Conservation (phyloP, 2,329 filamentous ascomycete species). For the Penicillium sp. region DNA sequence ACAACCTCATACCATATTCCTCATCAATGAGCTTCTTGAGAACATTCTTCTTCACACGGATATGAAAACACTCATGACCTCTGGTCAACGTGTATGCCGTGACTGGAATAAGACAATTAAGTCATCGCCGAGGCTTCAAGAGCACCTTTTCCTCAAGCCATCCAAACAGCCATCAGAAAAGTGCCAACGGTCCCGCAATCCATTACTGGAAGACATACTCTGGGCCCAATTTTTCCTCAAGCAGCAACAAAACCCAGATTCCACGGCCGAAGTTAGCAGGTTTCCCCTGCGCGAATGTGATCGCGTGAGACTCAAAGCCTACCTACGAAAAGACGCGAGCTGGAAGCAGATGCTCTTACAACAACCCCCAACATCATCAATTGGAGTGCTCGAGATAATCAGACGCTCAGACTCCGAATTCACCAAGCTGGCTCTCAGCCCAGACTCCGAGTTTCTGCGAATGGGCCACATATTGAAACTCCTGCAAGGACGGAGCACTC, state of each 20-base stretch:
- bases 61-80: conserved; percentile 6
- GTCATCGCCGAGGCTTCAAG: conserved; percentile 2
- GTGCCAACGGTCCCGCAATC: conserved; percentile 4
- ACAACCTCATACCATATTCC: conserved; percentile 3
- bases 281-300: conserved; percentile 1
- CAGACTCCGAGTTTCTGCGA: not conserved
- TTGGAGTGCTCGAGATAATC: conserved; percentile 9
- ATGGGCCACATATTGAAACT: conserved; percentile 5
- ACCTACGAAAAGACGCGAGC: conserved; percentile 7
- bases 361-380: conserved; percentile 10
- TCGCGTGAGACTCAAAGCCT: not conserved
- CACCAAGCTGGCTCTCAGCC: conserved; percentile 1
- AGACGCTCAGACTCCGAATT: conserved; percentile 8
- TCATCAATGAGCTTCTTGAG: conserved; percentile 9
- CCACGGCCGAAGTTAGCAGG: conserved; percentile 1
- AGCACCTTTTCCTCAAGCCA: conserved; percentile 4
- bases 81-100: conserved; percentile 7
- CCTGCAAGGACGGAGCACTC: conserved; percentile 2
- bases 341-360: conserved; percentile 8
- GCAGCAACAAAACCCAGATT: conserved; percentile 1
- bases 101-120: conserved; percentile 1
- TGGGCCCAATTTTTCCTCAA: conserved; percentile 13
- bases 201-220: conserved; percentile 7
- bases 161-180: not conserved
- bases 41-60: conserved; percentile 11